Evolutionary conservation across 441 rosid species (phyloP), one percentile per base, ranked within the genome.

Genomic region (Populus hybrid): DNA sequence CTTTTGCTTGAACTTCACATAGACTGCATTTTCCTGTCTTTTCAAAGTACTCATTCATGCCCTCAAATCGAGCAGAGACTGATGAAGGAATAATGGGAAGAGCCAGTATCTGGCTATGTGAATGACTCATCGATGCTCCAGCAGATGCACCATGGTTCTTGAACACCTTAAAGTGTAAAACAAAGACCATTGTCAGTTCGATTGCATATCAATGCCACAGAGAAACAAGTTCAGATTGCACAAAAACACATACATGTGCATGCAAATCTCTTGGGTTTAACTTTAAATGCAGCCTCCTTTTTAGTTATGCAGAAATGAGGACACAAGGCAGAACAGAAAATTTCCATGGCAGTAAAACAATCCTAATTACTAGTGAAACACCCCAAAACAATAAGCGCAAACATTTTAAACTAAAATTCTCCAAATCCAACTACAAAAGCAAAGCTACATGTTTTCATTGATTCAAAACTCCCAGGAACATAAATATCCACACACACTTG

Each of bases 141-240:
- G 99, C 98, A 18, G 95, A 91, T 10, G 94, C 92, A 38, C 95
- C 92, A 65, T 92, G 90, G 86, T 93, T 95, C 95, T 95, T 93
- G 76, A 95, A 94, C 66, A 95, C 94, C 99, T 95, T 72, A 8
- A 24, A 75, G 63, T 73, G 86, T 73, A 72, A 78, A 68, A 72
- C 18, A 23, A 73, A 42, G 26, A 69, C 30, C 18, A 57, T 11
- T 42, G 66, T 74, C 81, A 79, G 57, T 72, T 75, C 59, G 34
- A 73, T 30, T 61, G 9, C 73, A 79, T 38, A 54, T 10, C 12
- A 73, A 28, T 65, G 59, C 64, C 61, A 12, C 68, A 76, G 23
- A 35, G 65, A 76, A 21, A 28, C 59, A n/a, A 74, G 61, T 71
- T 63, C 67, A 18, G 61, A 54, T 18, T 16, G 36, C 30, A 30